Base-by-base conservation (phyloP, 2,329 filamentous ascomycete genomes). In the Chalaropsis ovoidea region DNA sequence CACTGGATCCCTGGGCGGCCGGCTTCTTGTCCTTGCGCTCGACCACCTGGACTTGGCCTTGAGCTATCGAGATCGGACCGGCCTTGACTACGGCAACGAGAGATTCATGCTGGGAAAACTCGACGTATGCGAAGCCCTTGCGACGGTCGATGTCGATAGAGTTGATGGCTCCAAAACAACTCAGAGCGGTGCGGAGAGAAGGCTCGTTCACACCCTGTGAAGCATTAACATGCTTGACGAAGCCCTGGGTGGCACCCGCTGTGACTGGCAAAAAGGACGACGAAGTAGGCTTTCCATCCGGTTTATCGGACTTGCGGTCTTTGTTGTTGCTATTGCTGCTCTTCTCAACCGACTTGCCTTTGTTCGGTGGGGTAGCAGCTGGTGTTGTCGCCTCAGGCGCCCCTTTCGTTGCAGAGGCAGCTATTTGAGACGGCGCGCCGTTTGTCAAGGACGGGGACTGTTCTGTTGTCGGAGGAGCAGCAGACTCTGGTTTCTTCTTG, bases 91-190 rank as follows among this genome's bases (percentile, higher is more conserved):
- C 93, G 71, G 89, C 90, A 70, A 83, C 83, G 31, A 97, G 79
- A 10, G 82, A 81, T 8, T 86, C 84, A 0, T 86, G 81, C 24
- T 90, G 86, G 10, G 83, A 82, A 76, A 96, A 97, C 69, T 96
- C 89, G 47, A 95, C 87, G 73, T 96, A 96, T 1, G 91, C 93
- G 71, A 96, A 95, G 0, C 91, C 91, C 74, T 96, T 96, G 71
- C 92, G 88, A 74, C 91, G 92, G 73, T 97, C 93, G 64, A 97
- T 93, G 71, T 96, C 93, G 19, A 96, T 89, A 69, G 85, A 87
- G 0, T 83, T 83, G 58, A 96, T 83, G 0, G 82, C 75, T 1
- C 93, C 93, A 70, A 90, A 95, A 0, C 77, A 75, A 56, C 86
- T 81, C 72, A 97, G 84, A 0, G 88, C 86, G 70, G 87, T 82